These are phyloP conservation scores for Aspergillus bridgeri DNA, from an alignment of 495 filamentous ascomycete species.

Conservation along the genomic window DNA sequence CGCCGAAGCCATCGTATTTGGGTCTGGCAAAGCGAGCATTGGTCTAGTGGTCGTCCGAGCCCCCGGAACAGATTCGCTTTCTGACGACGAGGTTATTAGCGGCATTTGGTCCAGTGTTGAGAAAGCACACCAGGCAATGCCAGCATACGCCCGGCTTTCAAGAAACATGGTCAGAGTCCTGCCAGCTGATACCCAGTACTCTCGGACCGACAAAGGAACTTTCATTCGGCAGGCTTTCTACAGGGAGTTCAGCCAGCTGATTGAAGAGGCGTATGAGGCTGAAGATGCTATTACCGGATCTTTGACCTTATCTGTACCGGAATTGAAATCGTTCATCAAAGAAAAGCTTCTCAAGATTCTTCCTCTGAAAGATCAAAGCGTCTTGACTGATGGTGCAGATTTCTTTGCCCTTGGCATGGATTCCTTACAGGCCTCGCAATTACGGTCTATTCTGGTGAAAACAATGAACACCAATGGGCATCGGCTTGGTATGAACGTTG, in stretches of 20 bases:
- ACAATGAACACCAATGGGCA: conserved; percentile 25
- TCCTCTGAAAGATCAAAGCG: neutral
- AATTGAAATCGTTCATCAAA: conserved; percentile 26
- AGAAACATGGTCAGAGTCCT: conserved; percentile 50
- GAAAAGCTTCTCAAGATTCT: conserved; percentile 17
- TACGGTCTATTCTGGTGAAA: conserved; percentile 39
- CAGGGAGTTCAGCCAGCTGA: conserved; percentile 44
- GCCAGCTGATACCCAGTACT: conserved; percentile 42
- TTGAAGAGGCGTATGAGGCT: conserved; percentile 45
- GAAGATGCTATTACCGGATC: conserved; percentile 20
- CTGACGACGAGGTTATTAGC: conserved; percentile 46
- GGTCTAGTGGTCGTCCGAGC: conserved; percentile 49
- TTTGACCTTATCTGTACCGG: conserved; percentile 17
- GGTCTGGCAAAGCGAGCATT: conserved; percentile 33
- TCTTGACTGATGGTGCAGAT: conserved; percentile 35
- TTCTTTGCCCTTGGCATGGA: conserved; percentile 55
- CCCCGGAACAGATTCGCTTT: conserved; percentile 30
- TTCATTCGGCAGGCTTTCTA: conserved; percentile 56
- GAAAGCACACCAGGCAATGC: conserved; percentile 41
- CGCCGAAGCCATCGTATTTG: conserved; percentile 40
- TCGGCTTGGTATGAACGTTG: conserved; percentile 42
- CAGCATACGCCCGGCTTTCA: conserved; percentile 52
- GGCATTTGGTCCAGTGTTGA: conserved; percentile 53
- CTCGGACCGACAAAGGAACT: conserved; percentile 54
- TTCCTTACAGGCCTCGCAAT: conserved; percentile 49